phyloP scores from a whole-genome alignment of 225 moss, liverwort and hornwort genomes.

The Bryum argenteum region DNA sequence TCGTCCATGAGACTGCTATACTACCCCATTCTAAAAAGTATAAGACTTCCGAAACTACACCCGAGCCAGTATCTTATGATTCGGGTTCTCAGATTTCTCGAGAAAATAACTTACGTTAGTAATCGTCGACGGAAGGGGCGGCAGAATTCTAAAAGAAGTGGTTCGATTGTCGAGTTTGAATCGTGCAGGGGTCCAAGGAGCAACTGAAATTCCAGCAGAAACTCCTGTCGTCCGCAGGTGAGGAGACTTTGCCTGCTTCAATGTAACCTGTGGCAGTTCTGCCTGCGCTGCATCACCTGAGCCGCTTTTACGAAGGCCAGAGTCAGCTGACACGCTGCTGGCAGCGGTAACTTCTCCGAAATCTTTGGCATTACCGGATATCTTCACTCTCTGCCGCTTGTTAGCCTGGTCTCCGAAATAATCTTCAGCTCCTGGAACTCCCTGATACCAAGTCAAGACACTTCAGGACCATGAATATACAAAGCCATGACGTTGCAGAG shows the following conservation, averaged over 20 bases:
- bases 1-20: slow-evolving; percentile 16
- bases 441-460: slow-evolving; percentile 39
- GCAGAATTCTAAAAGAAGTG: slow-evolving; percentile 76
- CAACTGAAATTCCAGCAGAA: slow-evolving; percentile 43
- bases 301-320: slow-evolving; percentile 52
- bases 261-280: slow-evolving; percentile 54
- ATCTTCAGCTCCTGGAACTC: slow-evolving; percentile 51
- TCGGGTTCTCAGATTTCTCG: slow-evolving; percentile 6
- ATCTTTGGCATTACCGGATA: slow-evolving; percentile 48
- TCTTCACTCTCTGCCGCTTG: slow-evolving; percentile 79
- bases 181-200: slow-evolving; percentile 77
- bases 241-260: slow-evolving; percentile 60
- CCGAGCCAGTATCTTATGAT: slow-evolving; percentile 11
- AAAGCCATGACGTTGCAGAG: slow-evolving; percentile 17
- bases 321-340: slow-evolving; percentile 34
- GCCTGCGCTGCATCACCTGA: slow-evolving; percentile 64
- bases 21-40: slow-evolving; percentile 12
- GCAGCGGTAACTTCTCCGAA: slow-evolving; percentile 36
- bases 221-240: slow-evolving; percentile 53
- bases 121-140: slow-evolving; percentile 73
- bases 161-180: slow-evolving; percentile 95
- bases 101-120: slow-evolving; percentile 65
- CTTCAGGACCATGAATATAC: slow-evolving; percentile 5
- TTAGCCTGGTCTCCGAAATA: slow-evolving; percentile 57
- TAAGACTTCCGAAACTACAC: slow-evolving; percentile 5